phyloP scores from a whole-genome alignment of 768 basidiomycete species.

The Boletus sp. region DNA sequence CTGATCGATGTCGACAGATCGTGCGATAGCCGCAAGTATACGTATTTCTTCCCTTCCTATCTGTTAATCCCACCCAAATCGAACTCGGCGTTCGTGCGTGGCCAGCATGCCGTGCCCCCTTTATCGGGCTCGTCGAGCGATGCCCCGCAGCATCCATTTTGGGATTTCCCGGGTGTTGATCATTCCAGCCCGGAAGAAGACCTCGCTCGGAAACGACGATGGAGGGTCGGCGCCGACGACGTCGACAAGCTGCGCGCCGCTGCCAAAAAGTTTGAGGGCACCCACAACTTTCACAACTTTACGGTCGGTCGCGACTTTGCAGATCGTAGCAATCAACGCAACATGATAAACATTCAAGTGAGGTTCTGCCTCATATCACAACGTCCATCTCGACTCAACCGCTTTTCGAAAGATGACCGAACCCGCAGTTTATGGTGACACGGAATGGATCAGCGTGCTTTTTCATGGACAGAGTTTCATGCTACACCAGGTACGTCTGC shows the following conservation, averaged over 20 bases:
- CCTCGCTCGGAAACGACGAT: slow-evolving; percentile 62
- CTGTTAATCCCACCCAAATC: slow-evolving; percentile 89
- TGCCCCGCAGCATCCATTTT: slow-evolving; percentile 55
- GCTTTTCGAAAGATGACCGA: slow-evolving; percentile 59
- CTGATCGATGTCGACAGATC: slow-evolving; percentile 43
- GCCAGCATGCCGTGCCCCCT: slow-evolving; percentile 36
- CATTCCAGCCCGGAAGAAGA: slow-evolving; percentile 54
- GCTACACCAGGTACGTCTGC: slow-evolving; percentile 86
- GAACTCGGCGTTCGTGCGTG: slow-evolving; percentile 55
- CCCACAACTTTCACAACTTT: slow-evolving; percentile 98
- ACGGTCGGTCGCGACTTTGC: slow-evolving; percentile 84
- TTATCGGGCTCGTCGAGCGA: slow-evolving; percentile 11
- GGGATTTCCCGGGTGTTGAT: slow-evolving; percentile 43
- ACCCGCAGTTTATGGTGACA: slow-evolving; percentile 86
- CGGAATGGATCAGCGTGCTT: slow-evolving; percentile 91
- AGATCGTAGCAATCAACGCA: slow-evolving; percentile 80
- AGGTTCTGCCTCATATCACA: background rate
- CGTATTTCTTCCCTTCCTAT: slow-evolving; percentile 95
- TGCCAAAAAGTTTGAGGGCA: slow-evolving; percentile 72
- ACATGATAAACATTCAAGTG: slow-evolving; percentile 87
- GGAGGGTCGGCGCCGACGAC: slow-evolving; percentile 58
- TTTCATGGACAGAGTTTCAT: slow-evolving; percentile 99
- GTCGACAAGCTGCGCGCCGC: slow-evolving; percentile 55
- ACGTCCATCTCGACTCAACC: background rate
- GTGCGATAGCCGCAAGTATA: slow-evolving; percentile 96